Base-by-base conservation (phyloP, 108 stramenopile genomes). In the Pseudonitzschia multistriata region DNA sequence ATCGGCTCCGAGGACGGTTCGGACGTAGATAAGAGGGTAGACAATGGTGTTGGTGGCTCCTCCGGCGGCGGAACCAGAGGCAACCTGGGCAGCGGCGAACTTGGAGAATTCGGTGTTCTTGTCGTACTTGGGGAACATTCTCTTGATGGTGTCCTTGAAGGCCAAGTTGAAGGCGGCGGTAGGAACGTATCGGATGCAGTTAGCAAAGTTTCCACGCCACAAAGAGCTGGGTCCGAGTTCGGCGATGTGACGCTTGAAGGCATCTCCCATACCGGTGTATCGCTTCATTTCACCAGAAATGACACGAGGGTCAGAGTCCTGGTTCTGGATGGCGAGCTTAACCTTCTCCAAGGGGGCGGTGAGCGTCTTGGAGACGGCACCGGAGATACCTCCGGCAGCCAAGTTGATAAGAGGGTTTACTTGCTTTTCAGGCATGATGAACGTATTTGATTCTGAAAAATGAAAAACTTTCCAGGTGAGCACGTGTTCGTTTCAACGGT, bases 1-100 rank as follows among this genome's bases (percentile, higher is more conserved):
- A 91, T 97, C 96, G 81, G 95, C 96, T 27, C 57, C 57, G 57
- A 97, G 94, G 76, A 97, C 94, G 96, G 98, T 98, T 83, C 96
- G 96, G 63, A 99, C 88, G 83, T 97, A 97, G 82, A 97, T 97
- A 82, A 97, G 97, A 79, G 98, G 88, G 69, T 97, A 98, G 72
- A 98, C 99, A 76, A 99, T 92, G 36, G 99, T 97, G 90, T 99
- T 98, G 21, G 97, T 97, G 54, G 91, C 95, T 82, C 96, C 96
- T 50, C 96, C 97, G 49, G 97, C 96, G 45, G 83, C 66, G 73
- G 95, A 93, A 59, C 57, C 57, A 67, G 97, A 96, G 40, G 97
- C 95, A 30, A 80, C 64, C 79, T 99, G 99, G 57, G 99, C 97
- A 71, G 95, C 95, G 49, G 49, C 84, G 77, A 96, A 99, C 85